Percentiles rank a stretch among this genome's conserved stretches.
Evolutionary conservation across 1,284 basidiomycete genomes (phyloP).

Genomic region (Meira nashicola): DNA sequence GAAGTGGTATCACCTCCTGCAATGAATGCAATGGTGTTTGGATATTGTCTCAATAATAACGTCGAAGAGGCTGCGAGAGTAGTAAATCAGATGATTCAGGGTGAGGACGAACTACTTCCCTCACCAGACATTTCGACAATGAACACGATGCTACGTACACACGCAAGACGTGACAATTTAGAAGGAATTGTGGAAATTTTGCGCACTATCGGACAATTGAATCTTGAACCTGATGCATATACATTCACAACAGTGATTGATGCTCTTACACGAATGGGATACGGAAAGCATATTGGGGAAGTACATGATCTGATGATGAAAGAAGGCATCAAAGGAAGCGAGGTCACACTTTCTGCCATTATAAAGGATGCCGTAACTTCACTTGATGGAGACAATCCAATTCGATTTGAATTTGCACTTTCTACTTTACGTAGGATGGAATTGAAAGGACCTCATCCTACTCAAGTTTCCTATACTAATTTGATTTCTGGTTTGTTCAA

Average conservation of each 20-base stretch:
- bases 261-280: constrained; percentile 29
- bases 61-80: constrained; percentile 19
- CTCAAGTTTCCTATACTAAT: constrained; percentile 34
- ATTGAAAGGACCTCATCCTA: constrained; percentile 27
- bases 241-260: constrained; percentile 46
- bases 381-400: not conserved
- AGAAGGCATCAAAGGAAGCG: constrained; percentile 32
- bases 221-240: constrained; percentile 35
- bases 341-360: constrained; percentile 40
- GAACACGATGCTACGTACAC: constrained; percentile 37
- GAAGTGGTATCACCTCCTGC: constrained; percentile 20
- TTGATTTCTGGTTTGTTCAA: constrained; percentile 27
- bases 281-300: constrained; percentile 21
- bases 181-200: constrained; percentile 22
- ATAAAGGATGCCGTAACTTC: constrained; percentile 26
- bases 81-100: constrained; percentile 31
- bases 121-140: constrained; percentile 36
- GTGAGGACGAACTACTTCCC: constrained; percentile 17
- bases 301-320: constrained; percentile 34
- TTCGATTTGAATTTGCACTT: constrained; percentile 27
- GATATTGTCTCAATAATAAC: constrained; percentile 21
- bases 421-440: constrained; percentile 38
- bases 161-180: constrained; percentile 26
- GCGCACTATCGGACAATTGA: constrained; percentile 21
- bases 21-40: constrained; percentile 38